Percentiles rank a stretch among this genome's conserved stretches.
phyloP scores from a whole-genome alignment of 1,139 yeast species.

The Casaregolazyma lundiana region DNA sequence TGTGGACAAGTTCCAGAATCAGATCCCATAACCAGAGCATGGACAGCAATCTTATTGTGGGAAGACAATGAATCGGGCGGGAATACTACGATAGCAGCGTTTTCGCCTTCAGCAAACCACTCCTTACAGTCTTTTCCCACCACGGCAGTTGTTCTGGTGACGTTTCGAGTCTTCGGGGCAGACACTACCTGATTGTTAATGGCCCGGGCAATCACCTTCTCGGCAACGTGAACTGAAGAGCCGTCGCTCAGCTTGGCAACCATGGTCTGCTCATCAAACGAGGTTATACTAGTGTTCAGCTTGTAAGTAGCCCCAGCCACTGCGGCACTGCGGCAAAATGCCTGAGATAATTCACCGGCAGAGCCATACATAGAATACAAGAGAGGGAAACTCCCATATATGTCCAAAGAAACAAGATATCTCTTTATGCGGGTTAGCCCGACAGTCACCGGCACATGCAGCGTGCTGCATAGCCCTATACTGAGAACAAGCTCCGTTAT shows the following conservation, averaged over 20 bases:
- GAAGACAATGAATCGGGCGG: slow-evolving; percentile 81
- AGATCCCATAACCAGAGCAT: slow-evolving; percentile 82
- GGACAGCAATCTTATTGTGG: slow-evolving; percentile 67
- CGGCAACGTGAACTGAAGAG: slow-evolving; percentile 64
- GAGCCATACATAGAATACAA: slow-evolving; percentile 92
- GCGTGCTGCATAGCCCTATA: slow-evolving; percentile 68
- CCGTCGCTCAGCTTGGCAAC: slow-evolving; percentile 77
- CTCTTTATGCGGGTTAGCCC: slow-evolving; percentile 80
- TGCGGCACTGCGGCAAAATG: slow-evolving; percentile 96
- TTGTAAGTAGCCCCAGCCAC: slow-evolving; percentile 96
- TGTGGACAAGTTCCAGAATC: slow-evolving; percentile 84
- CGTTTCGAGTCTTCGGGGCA: slow-evolving; percentile 32
- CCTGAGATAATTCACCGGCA: slow-evolving; percentile 94
- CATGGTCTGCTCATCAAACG: slow-evolving; percentile 60
- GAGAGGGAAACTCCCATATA: slow-evolving; percentile 92
- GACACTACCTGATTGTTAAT: slow-evolving; percentile 16
- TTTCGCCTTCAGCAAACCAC: slow-evolving; percentile 85
- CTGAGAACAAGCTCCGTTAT: slow-evolving; percentile 78
- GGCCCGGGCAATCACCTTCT: slow-evolving; percentile 52
- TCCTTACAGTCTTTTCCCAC: slow-evolving; percentile 85
- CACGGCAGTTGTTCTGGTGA: slow-evolving; percentile 73
- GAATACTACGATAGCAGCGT: slow-evolving; percentile 83
- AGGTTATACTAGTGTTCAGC: slow-evolving; percentile 59
- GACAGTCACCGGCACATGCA: slow-evolving; percentile 58
- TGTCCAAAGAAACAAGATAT: slow-evolving; percentile 80